Conservation (phyloP, 2,329 filamentous ascomycete genomes). For the Massarina eburnea region DNA sequence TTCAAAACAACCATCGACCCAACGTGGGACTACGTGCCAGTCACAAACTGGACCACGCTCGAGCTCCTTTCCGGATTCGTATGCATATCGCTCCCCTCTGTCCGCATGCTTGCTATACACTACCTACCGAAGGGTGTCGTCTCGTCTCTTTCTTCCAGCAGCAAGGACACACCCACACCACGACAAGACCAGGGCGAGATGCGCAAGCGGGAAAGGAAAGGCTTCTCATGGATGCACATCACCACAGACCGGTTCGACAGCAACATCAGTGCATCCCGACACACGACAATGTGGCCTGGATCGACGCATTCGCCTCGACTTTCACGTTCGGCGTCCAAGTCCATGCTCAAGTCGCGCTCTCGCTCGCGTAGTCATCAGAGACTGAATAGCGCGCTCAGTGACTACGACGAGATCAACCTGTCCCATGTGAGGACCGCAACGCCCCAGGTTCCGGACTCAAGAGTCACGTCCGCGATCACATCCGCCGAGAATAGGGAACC, state of each 20-base stretch:
- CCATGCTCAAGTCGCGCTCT: background rate
- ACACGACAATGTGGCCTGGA: background rate
- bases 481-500: background rate
- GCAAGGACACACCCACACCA: background rate
- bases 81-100: slow-evolving; percentile 27
- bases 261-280: background rate
- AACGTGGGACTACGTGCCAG: slow-evolving; percentile 28
- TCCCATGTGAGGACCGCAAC: background rate
- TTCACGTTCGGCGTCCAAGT: background rate
- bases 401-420: background rate
- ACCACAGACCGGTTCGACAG: background rate
- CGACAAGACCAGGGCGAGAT: background rate
- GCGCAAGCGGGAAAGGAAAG: background rate
- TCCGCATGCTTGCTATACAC: slow-evolving; percentile 20
- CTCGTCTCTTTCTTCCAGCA: background rate
- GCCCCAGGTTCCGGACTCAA: background rate
- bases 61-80: slow-evolving; percentile 24
- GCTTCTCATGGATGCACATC: slow-evolving; percentile 1
- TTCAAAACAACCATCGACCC: slow-evolving; percentile 29
- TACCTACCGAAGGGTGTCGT: slow-evolving; percentile 10
- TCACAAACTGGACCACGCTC: slow-evolving; percentile 27
- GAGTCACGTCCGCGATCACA: background rate
- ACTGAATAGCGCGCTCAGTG: background rate
- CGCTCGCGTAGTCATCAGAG: background rate
- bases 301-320: background rate